phyloP scores from a whole-genome alignment of 495 filamentous ascomycete species.

The Polyplosphaeria fusca region DNA sequence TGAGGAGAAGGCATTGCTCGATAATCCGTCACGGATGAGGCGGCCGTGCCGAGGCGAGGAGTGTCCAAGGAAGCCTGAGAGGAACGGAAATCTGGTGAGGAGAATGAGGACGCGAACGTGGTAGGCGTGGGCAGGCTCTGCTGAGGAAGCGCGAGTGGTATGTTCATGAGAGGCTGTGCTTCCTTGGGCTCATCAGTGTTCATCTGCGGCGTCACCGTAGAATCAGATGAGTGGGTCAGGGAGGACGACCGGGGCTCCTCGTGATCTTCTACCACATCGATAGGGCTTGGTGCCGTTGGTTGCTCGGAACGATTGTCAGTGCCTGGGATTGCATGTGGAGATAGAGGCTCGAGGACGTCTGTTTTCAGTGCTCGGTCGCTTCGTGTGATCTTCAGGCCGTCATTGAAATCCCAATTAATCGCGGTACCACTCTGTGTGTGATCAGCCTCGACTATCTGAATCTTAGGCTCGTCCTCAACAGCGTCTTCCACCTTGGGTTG shows the following conservation, averaged over 20 bases:
- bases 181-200: slow-evolving; percentile 44
- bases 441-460: slow-evolving; percentile 49
- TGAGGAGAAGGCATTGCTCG: slow-evolving; percentile 59
- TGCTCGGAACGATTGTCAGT: slow-evolving; percentile 11
- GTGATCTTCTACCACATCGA: slow-evolving; percentile 48
- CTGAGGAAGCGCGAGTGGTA: slow-evolving; percentile 33
- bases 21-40: slow-evolving; percentile 67
- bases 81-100: slow-evolving; percentile 45
- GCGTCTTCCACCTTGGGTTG: not conserved
- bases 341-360: slow-evolving; percentile 23
- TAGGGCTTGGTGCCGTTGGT: slow-evolving; percentile 26
- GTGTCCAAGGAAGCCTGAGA: slow-evolving; percentile 53
- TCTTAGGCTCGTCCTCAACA: slow-evolving; percentile 37
- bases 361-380: slow-evolving; percentile 37
- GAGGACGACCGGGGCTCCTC: slow-evolving; percentile 45
- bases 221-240: slow-evolving; percentile 52
- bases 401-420: slow-evolving; percentile 43
- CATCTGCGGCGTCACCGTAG: slow-evolving; percentile 52
- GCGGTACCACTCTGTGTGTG: slow-evolving; percentile 17
- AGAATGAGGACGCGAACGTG: slow-evolving; percentile 46
- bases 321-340: slow-evolving; percentile 12
- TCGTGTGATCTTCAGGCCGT: slow-evolving; percentile 35
- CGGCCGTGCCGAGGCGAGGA: slow-evolving; percentile 66
- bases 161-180: slow-evolving; percentile 36
- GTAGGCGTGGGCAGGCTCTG: slow-evolving; percentile 40